Evolutionary conservation across 2,329 filamentous ascomycete genomes (phyloP).

Genomic region (Ophiostoma pallidulum): DNA sequence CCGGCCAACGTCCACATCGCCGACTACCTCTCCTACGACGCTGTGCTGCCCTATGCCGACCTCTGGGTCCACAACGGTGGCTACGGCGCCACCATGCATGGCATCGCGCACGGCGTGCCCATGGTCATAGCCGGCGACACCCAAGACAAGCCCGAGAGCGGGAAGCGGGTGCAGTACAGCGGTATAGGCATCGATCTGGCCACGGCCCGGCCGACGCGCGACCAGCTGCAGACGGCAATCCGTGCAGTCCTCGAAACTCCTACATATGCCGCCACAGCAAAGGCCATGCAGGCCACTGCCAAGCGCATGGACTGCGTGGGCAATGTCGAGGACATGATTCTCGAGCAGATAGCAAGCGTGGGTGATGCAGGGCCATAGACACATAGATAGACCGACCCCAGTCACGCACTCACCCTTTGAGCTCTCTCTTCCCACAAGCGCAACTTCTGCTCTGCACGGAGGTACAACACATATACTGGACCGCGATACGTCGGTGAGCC

Average conservation of each 20-base stretch:
- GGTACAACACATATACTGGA: too few species aligned
- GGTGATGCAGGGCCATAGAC: background rate
- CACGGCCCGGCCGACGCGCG: slow-evolving; percentile 20
- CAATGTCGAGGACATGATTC: slow-evolving; percentile 20
- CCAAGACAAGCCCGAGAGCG: slow-evolving; percentile 33
- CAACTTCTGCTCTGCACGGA: too few species aligned
- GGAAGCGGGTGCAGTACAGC: slow-evolving; percentile 25
- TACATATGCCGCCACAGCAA: slow-evolving; percentile 17
- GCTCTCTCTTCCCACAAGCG: too few species aligned
- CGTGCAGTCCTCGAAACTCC: slow-evolving; percentile 21
- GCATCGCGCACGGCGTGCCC: slow-evolving; percentile 30
- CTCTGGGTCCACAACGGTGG: slow-evolving; percentile 33
- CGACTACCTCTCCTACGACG: slow-evolving; percentile 31
- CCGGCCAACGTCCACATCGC: slow-evolving; percentile 26
- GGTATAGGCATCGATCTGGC: slow-evolving; percentile 27
- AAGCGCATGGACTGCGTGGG: slow-evolving; percentile 23
- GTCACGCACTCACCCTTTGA: too few species aligned
- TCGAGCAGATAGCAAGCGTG: background rate
- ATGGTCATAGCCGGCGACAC: slow-evolving; percentile 33
- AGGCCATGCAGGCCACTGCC: slow-evolving; percentile 22
- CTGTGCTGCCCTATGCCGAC: slow-evolving; percentile 27
- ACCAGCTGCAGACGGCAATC: slow-evolving; percentile 23
- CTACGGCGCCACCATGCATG: slow-evolving; percentile 32
- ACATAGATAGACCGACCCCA: too few species aligned
- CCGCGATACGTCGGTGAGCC: too few species aligned